A percentile compares a stretch with the other conserved stretches of the same genome.
These are phyloP conservation scores for Myxozyma udenii DNA, from an alignment of 805 yeast species.

Conservation along the genomic window DNA sequence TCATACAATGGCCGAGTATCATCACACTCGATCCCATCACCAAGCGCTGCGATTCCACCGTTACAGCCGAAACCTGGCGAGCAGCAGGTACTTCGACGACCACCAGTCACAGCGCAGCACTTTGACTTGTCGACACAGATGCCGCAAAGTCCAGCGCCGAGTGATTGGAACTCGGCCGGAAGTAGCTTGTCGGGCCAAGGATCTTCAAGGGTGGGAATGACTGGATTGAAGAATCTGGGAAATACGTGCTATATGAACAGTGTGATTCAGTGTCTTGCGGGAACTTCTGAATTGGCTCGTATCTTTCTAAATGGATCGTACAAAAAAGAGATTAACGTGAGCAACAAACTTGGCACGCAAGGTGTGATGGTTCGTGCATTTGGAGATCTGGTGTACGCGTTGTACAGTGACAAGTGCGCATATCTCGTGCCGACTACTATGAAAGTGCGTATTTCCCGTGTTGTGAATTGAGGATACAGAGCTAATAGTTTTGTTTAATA, in stretches of 20 bases:
- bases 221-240: slow-evolving; percentile 79
- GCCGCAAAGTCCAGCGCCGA: slow-evolving; percentile 11
- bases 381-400: slow-evolving; percentile 53
- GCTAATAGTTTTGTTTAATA: not conserved
- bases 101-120: slow-evolving; percentile 1
- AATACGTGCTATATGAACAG: slow-evolving; percentile 94
- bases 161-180: slow-evolving; percentile 16
- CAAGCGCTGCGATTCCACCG: slow-evolving; percentile 12
- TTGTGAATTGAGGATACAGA: not conserved
- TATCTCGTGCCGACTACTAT: slow-evolving; percentile 61
- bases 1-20: slow-evolving; percentile 17
- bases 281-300: slow-evolving; percentile 61
- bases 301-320: slow-evolving; percentile 63
- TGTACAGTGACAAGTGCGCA: slow-evolving; percentile 50
- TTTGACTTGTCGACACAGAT: slow-evolving; percentile 5
- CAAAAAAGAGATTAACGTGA: slow-evolving; percentile 63
- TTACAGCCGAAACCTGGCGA: not conserved
- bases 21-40: slow-evolving; percentile 15
- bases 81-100: not conserved
- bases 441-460: slow-evolving; percentile 39
- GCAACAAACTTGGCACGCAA: slow-evolving; percentile 72
- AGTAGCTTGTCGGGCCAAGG: slow-evolving; percentile 21
- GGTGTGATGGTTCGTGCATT: slow-evolving; percentile 73
- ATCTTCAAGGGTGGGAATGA: slow-evolving; percentile 38
- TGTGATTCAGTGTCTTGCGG: slow-evolving; percentile 77